phyloP scores from a whole-genome alignment of 345 rosid genomes.

The Hirschfeldia incana region DNA sequence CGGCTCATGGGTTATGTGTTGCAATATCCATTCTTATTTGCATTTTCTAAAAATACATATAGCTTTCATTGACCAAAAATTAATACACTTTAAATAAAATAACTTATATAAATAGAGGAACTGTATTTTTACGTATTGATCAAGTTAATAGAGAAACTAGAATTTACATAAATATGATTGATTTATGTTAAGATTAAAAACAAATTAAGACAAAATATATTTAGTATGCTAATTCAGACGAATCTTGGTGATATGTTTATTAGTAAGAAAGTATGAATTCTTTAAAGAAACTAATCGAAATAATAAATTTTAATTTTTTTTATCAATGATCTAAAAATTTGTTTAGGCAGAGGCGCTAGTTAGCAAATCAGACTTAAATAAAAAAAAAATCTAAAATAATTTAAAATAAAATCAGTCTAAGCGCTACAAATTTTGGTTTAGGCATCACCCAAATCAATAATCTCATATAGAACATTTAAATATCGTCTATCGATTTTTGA shows the following conservation, averaged over 20 bases:
- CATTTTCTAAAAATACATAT: neutral
- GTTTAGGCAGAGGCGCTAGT: no score
- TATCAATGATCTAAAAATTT: no score
- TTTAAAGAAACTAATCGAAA: neutral
- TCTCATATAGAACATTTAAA: no score
- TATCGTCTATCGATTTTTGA: no score
- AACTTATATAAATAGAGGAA: neutral
- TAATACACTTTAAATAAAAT: neutral
- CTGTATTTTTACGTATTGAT: neutral
- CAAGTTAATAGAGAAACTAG: neutral
- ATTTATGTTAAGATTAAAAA: neutral
- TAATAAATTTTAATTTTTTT: neutral
- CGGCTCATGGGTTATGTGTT: neutral
- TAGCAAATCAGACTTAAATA: no score
- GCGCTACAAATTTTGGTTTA: no score
- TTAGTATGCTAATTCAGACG: neutral
- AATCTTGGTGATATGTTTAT: neutral
- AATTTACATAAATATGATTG: neutral
- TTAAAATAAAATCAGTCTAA: no score
- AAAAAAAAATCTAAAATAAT: no score
- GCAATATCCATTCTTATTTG: neutral
- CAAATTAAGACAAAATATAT: neutral
- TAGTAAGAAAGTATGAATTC: neutral
- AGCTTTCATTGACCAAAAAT: neutral
- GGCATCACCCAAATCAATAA: no score